Base-by-base conservation (phyloP, 2,329 filamentous ascomycete species). In the Aspergillus ruber region DNA sequence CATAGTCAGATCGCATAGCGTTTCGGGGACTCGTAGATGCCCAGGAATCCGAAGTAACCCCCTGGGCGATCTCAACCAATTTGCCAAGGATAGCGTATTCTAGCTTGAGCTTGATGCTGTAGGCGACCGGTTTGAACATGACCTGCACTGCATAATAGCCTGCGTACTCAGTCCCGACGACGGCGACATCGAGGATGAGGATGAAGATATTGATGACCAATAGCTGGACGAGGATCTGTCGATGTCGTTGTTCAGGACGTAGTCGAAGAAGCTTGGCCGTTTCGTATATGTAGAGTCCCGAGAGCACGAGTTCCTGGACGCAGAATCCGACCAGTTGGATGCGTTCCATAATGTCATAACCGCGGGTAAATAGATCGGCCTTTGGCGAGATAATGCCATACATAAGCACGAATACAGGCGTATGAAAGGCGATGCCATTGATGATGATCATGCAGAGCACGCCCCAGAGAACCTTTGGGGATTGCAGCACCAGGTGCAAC, bases 21-120 rank as follows among this genome's bases (percentile, higher is more conserved):
- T 39, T 18, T 12, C 17, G 7, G 7, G 36, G 15, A 20, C 9
- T 18, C 7, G 36, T 13, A 39, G 36, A 39, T 10, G 36, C 5
- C 6, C 36, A 39, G 36, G 36, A 6, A 20, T 18, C 15, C 15
- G 17, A 18, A 39, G 13, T 42, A n/a, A 15, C n/a, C 5, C 52
- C 52, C 1, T 50, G 48, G 18, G 52, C 57, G 43, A 62, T 44
- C 2, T 51, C 42, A 8, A 74, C 66, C 7, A 75, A 56, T 44
- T 70, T 69, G 6, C 76, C 67, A 4, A 82, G 64, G 32, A 82
- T 74, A 17, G 76, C 73, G 50, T 75, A 74, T 61, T 82, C 80
- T 4, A 80, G 71, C 46, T 79, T 78, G 29, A 79, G 66, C 67
- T 67, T 67, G 47, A 67, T 54, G 44, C 63, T 65, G 44, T 67